Evolutionary conservation across 1,284 basidiomycete genomes (phyloP).

Genomic region (Psilocybe mexicana): DNA sequence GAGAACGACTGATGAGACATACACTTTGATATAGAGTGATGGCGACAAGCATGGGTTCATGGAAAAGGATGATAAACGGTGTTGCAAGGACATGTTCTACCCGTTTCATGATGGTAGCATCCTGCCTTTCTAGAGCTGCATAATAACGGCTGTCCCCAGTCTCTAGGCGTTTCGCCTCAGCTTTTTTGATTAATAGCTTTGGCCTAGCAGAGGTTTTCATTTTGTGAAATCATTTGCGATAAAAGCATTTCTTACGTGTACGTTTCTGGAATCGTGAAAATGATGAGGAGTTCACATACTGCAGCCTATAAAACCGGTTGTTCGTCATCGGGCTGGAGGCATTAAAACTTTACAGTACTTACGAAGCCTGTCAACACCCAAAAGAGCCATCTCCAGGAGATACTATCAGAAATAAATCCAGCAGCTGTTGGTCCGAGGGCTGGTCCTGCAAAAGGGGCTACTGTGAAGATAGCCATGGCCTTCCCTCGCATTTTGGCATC

Average conservation of each 20-base stretch:
- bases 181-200: conserved; percentile 53
- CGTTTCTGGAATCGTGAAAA: conserved; percentile 80
- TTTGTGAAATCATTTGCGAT: not conserved
- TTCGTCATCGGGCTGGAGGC: conserved; percentile 16
- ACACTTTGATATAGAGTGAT: conserved; percentile 71
- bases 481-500: conserved; percentile 67
- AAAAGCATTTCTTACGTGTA: conserved; percentile 41
- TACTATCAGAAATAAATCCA: conserved; percentile 51
- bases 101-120: conserved; percentile 40
- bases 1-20: conserved; percentile 24
- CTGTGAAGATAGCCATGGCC: conserved; percentile 67
- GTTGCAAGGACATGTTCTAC: conserved; percentile 52
- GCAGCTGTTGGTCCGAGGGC: conserved; percentile 65
- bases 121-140: conserved; percentile 47
- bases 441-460: conserved; percentile 78
- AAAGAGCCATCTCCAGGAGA: conserved; percentile 75
- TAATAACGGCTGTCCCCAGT: conserved; percentile 71
- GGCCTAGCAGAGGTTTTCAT: conserved; percentile 36
- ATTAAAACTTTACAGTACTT: conserved; percentile 24
- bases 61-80: conserved; percentile 68
- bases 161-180: conserved; percentile 41
- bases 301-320: conserved; percentile 4
- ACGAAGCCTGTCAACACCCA: conserved; percentile 76
- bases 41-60: conserved; percentile 79
- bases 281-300: conserved; percentile 42